Evolutionary conservation across 805 yeast genomes (phyloP).

Genomic region (Ogataea ramenticola): DNA sequence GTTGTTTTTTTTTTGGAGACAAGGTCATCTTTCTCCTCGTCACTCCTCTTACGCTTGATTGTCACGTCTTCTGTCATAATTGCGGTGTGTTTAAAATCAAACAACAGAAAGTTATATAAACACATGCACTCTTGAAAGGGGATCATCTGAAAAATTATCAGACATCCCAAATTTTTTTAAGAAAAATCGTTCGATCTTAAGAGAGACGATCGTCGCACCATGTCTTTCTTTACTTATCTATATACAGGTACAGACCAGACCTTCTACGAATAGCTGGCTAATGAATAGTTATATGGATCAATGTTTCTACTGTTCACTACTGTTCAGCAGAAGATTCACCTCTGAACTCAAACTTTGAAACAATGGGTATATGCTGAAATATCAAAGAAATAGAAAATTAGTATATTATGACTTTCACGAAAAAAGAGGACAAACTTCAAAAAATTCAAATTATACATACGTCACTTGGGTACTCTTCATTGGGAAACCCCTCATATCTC

Average conservation of each 20-base stretch:
- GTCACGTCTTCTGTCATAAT: not conserved
- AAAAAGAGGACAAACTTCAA: not conserved
- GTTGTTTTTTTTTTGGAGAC: constrained; percentile 11
- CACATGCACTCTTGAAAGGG: not conserved
- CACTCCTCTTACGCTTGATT: not conserved
- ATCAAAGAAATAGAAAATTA: not conserved
- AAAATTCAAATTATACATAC: not conserved
- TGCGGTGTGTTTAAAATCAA: not conserved
- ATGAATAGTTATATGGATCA: not conserved
- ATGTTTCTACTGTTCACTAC: not conserved
- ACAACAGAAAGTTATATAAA: not conserved
- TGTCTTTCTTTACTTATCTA: not conserved
- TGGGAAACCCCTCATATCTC: constrained; percentile 40
- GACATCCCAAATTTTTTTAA: too few relatives aligned
- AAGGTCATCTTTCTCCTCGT: not conserved
- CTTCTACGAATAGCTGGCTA: not conserved
- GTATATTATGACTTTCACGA: too few relatives aligned
- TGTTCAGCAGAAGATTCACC: not conserved
- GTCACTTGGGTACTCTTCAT: constrained; percentile 52
- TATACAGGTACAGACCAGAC: too few relatives aligned
- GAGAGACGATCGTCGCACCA: not conserved
- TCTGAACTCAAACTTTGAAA: constrained; percentile 1
- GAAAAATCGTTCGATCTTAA: not conserved
- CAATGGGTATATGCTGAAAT: constrained; percentile 2
- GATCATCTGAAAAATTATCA: too few relatives aligned